Percentiles rank a stretch among this genome's conserved stretches.
Conservation (phyloP, 208 protist species). For the Entamoeba moshkovskii region DNA sequence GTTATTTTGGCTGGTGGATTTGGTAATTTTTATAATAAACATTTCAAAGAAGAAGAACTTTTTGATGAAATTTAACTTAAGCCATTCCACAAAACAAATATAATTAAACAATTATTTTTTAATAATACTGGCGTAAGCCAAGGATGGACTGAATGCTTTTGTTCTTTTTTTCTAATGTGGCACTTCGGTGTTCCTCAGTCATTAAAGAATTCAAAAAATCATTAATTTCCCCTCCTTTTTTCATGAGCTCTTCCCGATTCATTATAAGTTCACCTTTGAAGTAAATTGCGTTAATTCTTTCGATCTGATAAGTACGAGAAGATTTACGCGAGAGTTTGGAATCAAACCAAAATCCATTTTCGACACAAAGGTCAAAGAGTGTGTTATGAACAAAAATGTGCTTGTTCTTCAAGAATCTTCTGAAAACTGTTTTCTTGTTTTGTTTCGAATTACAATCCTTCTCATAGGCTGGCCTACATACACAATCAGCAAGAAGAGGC, state of each 20-base stretch:
- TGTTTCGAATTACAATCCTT: not conserved
- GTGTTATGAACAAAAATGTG: not conserved
- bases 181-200: not conserved
- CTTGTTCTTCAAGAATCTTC: not conserved
- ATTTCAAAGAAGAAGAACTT: not conserved
- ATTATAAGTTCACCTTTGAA: not conserved
- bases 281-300: not conserved
- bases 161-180: too few species aligned
- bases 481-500: not conserved
- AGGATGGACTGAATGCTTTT: too few species aligned
- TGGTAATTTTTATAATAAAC: not conserved
- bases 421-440: not conserved
- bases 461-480: not conserved
- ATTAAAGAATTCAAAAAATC: not conserved
- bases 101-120: too few species aligned
- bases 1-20: not conserved
- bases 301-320: not conserved
- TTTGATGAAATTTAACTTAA: not conserved
- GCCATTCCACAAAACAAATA: too few species aligned
- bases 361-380: not conserved
- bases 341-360: not conserved
- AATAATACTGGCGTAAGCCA: too few species aligned
- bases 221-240: not conserved
- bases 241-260: not conserved
- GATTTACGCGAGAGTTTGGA: not conserved